Base-by-base conservation (phyloP, 352 stramenopile genomes). In the Phytophthora pluvialis region DNA sequence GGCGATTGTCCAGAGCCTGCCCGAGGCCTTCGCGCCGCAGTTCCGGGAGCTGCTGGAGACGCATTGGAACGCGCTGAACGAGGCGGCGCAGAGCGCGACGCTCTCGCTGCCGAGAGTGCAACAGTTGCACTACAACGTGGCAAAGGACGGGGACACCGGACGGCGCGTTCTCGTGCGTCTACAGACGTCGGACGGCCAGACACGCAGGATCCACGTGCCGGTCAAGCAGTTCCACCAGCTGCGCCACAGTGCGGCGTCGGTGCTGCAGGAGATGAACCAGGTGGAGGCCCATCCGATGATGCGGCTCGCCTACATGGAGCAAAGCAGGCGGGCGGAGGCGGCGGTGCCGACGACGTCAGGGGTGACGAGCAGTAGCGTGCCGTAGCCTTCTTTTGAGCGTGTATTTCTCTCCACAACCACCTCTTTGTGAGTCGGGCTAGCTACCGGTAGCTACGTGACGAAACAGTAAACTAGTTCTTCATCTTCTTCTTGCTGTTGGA, bases 401-500 rank as follows among this genome's bases (percentile, higher is more conserved):
- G 8, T 45, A 21, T 35, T 36, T 39, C 5, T 45, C 25, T 45
- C 26, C 39, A 4, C 26, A 51, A 38, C 28, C 25, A 25, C 4
- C 13, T 31, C 28, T n/a, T 16, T 2, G 33, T 53, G 18, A 21
- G 21, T 21, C 21, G 21, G 21, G 21, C 25, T 46, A 48, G 35
- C 42, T 43, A 45, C 28, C 8, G 21, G 2, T 21, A 40, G 28
- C 48, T 35, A 35, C 31, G 31, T 35, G 31, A 35, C 21, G 21
- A 21, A 1, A 21, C 21, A 21, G 31, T 35, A 11, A 21, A 31
- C 53, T 88, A 92, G 60, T 88, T 92, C 67, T 90, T 92, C 83
- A 92, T 92, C 49, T 80, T 80, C 73, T 93, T 95, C 73, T 89
- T 93, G 35, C 67, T 80, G 64, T 87, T 93, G 49, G 80, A 75